A percentile compares a stretch with the other conserved stretches of the same genome.
Evolutionary conservation across 192 early-diverging fungal species (phyloP).

Genomic region (Rhizophagus clarus): DNA sequence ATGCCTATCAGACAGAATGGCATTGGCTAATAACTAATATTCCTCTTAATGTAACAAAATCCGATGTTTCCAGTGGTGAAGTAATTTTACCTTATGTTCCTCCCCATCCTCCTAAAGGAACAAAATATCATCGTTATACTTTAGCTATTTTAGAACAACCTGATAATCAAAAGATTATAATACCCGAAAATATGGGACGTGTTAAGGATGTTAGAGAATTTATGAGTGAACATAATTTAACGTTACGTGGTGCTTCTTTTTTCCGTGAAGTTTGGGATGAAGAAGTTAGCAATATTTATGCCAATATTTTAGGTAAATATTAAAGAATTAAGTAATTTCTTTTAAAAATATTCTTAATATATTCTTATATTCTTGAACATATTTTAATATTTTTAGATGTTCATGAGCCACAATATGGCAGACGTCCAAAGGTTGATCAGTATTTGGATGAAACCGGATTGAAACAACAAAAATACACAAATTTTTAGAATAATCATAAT

Average conservation of each 20-base stretch:
- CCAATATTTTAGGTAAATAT: conserved; percentile 47
- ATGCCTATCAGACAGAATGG: conserved; percentile 70
- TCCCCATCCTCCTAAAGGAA: conserved; percentile 78
- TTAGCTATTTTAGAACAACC: conserved; percentile 66
- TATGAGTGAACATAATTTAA: conserved; percentile 44
- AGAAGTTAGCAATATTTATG: conserved; percentile 53
- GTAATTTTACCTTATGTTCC: conserved; percentile 62
- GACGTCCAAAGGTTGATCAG: conserved; percentile 50
- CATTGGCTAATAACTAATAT: conserved; percentile 75
- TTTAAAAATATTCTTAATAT: no score
- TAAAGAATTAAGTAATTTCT: not conserved
- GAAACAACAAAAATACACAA: conserved; percentile 3
- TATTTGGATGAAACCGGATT: conserved; percentile 48
- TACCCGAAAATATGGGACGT: conserved; percentile 32
- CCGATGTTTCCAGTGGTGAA: conserved; percentile 45
- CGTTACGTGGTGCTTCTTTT: conserved; percentile 49
- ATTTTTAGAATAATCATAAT: not conserved
- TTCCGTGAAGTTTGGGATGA: conserved; percentile 62
- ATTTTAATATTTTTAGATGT: no score
- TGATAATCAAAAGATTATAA: conserved; percentile 55
- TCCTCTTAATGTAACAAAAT: conserved; percentile 57
- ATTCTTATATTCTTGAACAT: no score
- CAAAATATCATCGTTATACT: conserved; percentile 75
- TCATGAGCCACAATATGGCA: conserved; percentile 53
- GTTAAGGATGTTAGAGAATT: conserved; percentile 42